Base-by-base conservation (phyloP, 2,329 filamentous ascomycete genomes). In the Aspergillus calidoustus region DNA sequence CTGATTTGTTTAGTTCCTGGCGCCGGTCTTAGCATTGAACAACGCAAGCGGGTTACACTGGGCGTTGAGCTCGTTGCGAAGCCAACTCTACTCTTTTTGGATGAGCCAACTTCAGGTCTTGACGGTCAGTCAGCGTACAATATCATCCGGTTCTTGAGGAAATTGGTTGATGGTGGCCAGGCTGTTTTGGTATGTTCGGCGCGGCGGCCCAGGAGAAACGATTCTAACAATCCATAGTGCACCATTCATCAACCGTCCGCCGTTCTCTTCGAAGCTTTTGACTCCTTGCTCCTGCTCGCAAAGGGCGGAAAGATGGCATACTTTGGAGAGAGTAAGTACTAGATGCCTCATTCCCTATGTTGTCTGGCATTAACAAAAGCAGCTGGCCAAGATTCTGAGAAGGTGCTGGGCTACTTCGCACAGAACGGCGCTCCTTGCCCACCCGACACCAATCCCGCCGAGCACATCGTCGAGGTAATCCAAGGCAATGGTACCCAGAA, bases 161-260 rank as follows among this genome's bases (percentile, higher is more conserved):
- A 89, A 71, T 80, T 91, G 0, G 87, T 88, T 7, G 84, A 86
- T 53, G 83, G 83, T 2, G 89, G 89, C 0, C 89, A 91, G 67
- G 87, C 89, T 4, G 84, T 91, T 1, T 77, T 91, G 1, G 87
- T 87, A 61, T 17, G 15, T 25, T 28, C 6, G 19, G 19, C 19
- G 19, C 19, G 19, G 19, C 19, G 19, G 19, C 19, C 19, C 19
- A 19, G 19, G 2, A 19, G 19, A 19, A 19, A 19, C 19, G 19
- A 19, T 19, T 1, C 19, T 9, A 1, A 22, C 5, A 17, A 49
- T n/a, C 19, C 19, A 19, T 19, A 75, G 72, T 76, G 74, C 62
- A 91, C 89, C 0, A 91, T 91, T 46, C 89, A 91, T 67, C 89
- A 91, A 72, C 89, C 89, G 0, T 89, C 87, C 1, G 86, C 87